phyloP scores from a whole-genome alignment of 139 green algal genomes.

The Chlamydomonas schloesseri region DNA sequence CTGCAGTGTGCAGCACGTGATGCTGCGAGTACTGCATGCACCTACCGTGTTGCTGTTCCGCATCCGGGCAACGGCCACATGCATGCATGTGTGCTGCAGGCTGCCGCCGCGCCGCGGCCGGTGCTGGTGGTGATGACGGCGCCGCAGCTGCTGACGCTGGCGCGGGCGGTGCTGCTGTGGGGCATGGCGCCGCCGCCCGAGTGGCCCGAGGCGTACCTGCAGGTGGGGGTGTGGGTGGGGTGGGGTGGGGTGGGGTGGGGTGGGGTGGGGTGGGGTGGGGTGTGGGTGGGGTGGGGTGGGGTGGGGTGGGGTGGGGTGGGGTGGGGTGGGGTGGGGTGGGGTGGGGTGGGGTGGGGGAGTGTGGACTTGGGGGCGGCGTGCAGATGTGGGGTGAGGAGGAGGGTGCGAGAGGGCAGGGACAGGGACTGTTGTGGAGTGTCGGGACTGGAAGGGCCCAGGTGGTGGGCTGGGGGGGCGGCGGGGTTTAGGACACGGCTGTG shows the following conservation, averaged over 20 bases:
- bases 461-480: background rate
- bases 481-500: background rate
- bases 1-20: no score
- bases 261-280: background rate
- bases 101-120: background rate
- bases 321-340: no score
- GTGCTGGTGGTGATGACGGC: conserved; percentile 10
- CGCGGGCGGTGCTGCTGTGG: conserved; percentile 39
- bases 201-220: conserved; percentile 19
- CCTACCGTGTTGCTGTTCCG: no score
- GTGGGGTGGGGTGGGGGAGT: no score
- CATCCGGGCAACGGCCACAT: no score
- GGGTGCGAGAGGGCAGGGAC: background rate
- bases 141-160: conserved; percentile 17
- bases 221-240: background rate
- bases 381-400: background rate
- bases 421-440: no score
- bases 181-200: background rate
- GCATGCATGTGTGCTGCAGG: no score
- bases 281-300: background rate
- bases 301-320: background rate
- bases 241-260: background rate
- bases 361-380: no score
- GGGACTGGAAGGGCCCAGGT: no score
- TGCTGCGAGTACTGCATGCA: no score